Base-by-base conservation (phyloP, 352 stramenopile genomes). In the Pythium sukuiense region DNA sequence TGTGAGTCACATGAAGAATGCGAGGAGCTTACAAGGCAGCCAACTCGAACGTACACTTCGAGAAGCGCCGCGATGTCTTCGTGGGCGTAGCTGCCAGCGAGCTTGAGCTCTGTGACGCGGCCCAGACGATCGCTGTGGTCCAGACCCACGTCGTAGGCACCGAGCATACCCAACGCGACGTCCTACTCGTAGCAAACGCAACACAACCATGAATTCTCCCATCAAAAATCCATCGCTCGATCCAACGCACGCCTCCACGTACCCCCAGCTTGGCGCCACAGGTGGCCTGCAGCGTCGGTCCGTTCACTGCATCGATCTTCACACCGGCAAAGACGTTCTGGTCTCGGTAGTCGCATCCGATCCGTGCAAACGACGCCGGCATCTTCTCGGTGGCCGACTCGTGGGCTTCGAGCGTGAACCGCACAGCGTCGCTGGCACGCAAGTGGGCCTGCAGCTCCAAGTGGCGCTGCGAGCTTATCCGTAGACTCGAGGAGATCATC, bases 221-320 rank as follows among this genome's bases (percentile, higher is more conserved):
- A 64, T 41, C 30, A 43, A 45, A 26, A 55, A 52, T 27, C 18
- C 6, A 37, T 13, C 4, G 32, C 39, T 30, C 43, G 29, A 54
- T 20, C 32, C 59, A 43, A 67, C 48, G 46, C 45, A 85, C 77
- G n/a, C 81, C 82, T 24, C 59, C 30, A 67, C 48, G 46, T 48
- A 85, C 77, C 24, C 81, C 82, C 20, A 86, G 18, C 13, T 71
- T 77, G 0, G 71, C 81, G 30, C 82, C 82, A 35, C 81, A 56
- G 26, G 82, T 89, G 5, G 74, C 81, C 55, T 91, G 72, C 30
- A 93, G 64, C 43, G 85, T 93, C 16, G 85, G 85, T 6, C 85
- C 85, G 71, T 93, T 93, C 0, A 93, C 85, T 12, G 82, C 82
- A 59, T 93, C 85, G 54, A 93, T 89, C 62, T 89, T 89, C 29